phyloP scores from a whole-genome alignment of 1,284 basidiomycete species.

The Leucoagaricus sp. region DNA sequence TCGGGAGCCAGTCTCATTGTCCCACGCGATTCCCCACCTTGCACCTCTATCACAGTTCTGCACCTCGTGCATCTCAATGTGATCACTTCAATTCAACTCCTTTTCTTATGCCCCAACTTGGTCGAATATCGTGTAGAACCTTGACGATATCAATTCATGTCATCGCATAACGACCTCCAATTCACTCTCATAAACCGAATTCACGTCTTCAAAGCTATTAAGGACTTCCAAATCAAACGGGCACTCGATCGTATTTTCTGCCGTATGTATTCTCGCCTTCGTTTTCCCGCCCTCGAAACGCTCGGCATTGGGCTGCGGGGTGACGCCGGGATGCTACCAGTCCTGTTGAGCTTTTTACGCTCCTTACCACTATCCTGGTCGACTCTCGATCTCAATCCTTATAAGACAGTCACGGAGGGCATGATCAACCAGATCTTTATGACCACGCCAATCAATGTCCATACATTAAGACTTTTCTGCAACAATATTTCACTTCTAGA shows the following conservation, averaged over 20 bases:
- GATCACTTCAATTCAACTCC: neutral
- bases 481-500: too few relatives aligned
- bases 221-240: neutral
- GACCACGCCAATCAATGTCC: neutral
- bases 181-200: neutral
- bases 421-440: neutral
- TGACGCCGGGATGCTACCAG: neutral
- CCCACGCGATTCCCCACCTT: neutral
- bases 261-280: neutral
- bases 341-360: neutral
- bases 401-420: neutral
- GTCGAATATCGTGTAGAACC: constrained; percentile 1
- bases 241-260: neutral
- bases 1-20: neutral
- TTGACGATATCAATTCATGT: neutral
- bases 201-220: neutral
- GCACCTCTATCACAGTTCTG: neutral
- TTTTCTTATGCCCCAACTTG: neutral
- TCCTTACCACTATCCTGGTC: neutral
- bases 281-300: neutral
- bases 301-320: neutral
- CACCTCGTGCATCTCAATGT: neutral
- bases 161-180: neutral
- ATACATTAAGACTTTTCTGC: too few relatives aligned
- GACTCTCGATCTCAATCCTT: neutral